These are phyloP conservation scores for Eragrostis tef DNA, from an alignment of 202 grass and related monocot species.

Conservation along the genomic window DNA sequence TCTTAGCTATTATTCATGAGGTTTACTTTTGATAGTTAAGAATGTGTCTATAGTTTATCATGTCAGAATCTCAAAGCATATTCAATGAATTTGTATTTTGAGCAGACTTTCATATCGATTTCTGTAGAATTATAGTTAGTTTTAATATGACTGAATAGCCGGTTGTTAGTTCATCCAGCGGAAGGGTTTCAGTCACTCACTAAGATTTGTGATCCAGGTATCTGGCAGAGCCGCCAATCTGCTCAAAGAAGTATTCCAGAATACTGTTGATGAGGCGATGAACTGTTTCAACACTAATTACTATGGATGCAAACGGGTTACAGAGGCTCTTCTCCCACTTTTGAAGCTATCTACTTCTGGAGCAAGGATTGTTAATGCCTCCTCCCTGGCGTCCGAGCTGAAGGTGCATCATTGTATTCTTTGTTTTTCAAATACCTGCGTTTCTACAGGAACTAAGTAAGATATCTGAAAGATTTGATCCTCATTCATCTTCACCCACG, in stretches of 20 bases:
- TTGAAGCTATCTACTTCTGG: conserved; percentile 49
- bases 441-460: not conserved
- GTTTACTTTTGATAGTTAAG: not conserved
- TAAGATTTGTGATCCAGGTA: conserved; percentile 45
- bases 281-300: conserved; percentile 81
- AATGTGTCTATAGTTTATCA: not conserved
- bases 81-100: not conserved
- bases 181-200: not conserved
- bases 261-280: conserved; percentile 10
- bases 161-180: too few species aligned
- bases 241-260: conserved; percentile 27
- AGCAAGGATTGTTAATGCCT: conserved; percentile 69
- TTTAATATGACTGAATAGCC: not conserved
- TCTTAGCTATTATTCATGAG: not conserved
- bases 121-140: not conserved
- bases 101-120: too few species aligned
- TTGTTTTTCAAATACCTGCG: not conserved
- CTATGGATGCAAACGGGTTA: conserved; percentile 71
- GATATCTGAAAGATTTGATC: too few species aligned
- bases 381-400: conserved; percentile 75
- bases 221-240: conserved; percentile 64
- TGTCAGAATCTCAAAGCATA: not conserved
- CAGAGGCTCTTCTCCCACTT: conserved; percentile 73
- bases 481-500: not conserved
- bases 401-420: conserved; percentile 39